Base-by-base conservation (phyloP, 768 basidiomycete species). In the Gautieria morchelliformis region DNA sequence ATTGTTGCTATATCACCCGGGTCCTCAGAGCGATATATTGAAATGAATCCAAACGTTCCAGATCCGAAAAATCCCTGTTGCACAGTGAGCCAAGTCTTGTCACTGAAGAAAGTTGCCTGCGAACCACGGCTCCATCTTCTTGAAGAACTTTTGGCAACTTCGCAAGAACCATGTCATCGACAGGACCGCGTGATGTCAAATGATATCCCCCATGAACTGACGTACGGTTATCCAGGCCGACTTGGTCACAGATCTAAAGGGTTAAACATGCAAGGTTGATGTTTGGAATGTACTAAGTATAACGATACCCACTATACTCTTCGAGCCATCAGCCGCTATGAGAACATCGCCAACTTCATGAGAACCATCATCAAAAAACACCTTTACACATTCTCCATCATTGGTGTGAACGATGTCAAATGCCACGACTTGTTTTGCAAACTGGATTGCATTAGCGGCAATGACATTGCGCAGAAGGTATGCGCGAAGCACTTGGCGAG, bases 351-450 rank as follows among this genome's bases (percentile, higher is more conserved):
- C 56, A 20, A 49, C 12, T 12, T 57, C 45, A 41, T 39, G 48
- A 15, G 56, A 30, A 32, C 56, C 56, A 19, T 57, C 56, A 20
- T 57, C 56, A 27, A 57, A 57, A n/a, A 49, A 57, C 6, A 57
- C 39, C 22, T 57, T 57, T 12, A 57, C 56, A 57, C 22, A 30
- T 50, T 57, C 56, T 19, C 56, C 56, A 17, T 50, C 47, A 14
- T 57, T 32, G 22, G 27, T 45, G 37, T 57, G 47, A 48, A 57
- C 56, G 32, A 48, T 41, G 27, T 57, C 56, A 47, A 48, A 57
- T 24, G 46, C 46, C 11, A 57, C 46, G 17, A 57, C 56, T n/a
- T 46, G 45, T 22, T 39, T 48, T 33, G 46, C 45, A 35, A 57
- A 57, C 37, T 22, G 45, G 5, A 57, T 57, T 15, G 44, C 56